phyloP scores from a whole-genome alignment of 2,329 filamentous ascomycete genomes.

The Leptographium procerum region DNA sequence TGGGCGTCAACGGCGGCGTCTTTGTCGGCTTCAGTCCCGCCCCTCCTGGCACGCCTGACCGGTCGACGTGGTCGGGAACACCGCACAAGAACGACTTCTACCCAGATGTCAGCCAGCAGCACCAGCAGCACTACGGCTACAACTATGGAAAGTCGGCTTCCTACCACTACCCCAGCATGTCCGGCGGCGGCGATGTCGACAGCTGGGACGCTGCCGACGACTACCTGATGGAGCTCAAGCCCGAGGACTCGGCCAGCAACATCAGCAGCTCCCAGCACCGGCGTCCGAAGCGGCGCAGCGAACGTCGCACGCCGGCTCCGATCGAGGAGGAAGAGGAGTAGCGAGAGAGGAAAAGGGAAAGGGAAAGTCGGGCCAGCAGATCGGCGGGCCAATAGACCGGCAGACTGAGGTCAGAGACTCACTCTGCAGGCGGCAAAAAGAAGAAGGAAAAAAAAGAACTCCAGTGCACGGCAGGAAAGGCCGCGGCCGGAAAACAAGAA shows the following conservation, averaged over 20 bases:
- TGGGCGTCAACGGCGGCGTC: conserved; percentile 8
- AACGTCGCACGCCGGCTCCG: conserved; percentile 59
- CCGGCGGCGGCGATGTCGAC: conserved; percentile 20
- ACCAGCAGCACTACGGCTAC: not conserved
- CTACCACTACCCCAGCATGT: conserved; percentile 21
- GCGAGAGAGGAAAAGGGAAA: no score
- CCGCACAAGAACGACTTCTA: not conserved
- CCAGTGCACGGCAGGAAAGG: no score
- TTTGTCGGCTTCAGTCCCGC: not conserved
- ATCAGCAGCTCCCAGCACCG: conserved; percentile 60
- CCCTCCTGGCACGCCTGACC: not conserved
- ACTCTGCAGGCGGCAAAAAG: no score
- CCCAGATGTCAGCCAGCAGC: not conserved
- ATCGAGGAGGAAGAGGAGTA: conserved; percentile 56
- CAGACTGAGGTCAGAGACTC: no score
- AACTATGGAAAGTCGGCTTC: not conserved
- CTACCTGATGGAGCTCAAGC: conserved; percentile 51
- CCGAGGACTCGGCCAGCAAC: conserved; percentile 72
- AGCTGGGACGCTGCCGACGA: conserved; percentile 49
- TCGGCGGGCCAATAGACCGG: no score
- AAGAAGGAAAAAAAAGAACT: no score
- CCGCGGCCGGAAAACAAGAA: not conserved
- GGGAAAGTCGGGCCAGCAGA: no score
- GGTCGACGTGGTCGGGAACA: no score
- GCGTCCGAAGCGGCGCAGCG: conserved; percentile 54